Conservation (phyloP, 1,284 basidiomycete species). For the Sporisorium sorghi region DNA sequence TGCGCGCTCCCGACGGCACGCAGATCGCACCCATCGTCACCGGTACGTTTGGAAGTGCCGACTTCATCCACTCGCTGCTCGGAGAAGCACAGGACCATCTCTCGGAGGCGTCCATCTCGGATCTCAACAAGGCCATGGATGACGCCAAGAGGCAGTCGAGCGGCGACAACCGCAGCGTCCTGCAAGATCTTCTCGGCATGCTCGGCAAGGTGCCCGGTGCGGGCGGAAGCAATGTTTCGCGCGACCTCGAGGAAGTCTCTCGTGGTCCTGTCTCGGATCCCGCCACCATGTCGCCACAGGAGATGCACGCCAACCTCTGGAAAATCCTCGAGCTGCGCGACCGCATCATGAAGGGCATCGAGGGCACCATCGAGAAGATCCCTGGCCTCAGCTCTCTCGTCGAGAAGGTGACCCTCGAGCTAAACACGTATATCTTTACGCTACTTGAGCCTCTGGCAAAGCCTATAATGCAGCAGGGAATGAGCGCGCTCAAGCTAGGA, state of each 20-base stretch:
- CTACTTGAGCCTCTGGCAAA: conserved; percentile 70
- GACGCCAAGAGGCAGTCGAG: conserved; percentile 69
- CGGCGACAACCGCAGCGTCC: conserved; percentile 66
- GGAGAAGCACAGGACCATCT: conserved; percentile 74
- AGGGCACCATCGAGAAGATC: conserved; percentile 79
- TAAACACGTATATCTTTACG: conserved; percentile 59
- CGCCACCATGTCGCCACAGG: conserved; percentile 85
- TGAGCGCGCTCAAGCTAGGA: conserved; percentile 65
- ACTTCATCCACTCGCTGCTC: conserved; percentile 74
- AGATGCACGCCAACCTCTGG: conserved; percentile 83
- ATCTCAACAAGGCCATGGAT: conserved; percentile 83
- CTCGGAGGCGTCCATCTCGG: conserved; percentile 84
- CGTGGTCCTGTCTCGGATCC: conserved; percentile 70
- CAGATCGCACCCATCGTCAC: conserved; percentile 86
- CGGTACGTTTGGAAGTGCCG: conserved; percentile 86
- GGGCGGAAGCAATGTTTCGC: conserved; percentile 37
- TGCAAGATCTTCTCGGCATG: conserved; percentile 68
- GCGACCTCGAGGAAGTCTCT: conserved; percentile 58
- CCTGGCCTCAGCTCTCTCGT: conserved; percentile 76
- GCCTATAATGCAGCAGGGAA: conserved; percentile 63
- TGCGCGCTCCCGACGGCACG: conserved; percentile 82
- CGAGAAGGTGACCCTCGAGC: conserved; percentile 82
- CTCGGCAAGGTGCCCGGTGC: conserved; percentile 73
- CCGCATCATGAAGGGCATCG: conserved; percentile 82
- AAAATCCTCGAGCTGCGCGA: conserved; percentile 87